These are phyloP conservation scores for Umbelopsis sp. DNA, from an alignment of 192 early-diverging fungal genomes.

Conservation along the genomic window DNA sequence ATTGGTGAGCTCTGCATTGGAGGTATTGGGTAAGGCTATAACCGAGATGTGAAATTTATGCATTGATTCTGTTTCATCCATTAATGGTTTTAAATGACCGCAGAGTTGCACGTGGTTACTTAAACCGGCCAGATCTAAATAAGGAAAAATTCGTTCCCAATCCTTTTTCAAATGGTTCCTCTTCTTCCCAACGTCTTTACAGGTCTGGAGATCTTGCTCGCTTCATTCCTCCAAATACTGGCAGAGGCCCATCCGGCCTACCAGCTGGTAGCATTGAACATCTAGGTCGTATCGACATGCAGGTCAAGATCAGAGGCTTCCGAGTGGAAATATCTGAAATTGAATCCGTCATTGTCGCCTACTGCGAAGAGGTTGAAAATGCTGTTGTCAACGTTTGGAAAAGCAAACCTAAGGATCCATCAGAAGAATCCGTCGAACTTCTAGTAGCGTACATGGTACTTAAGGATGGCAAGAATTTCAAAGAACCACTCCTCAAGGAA, in stretches of 20 bases:
- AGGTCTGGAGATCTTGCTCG: slow-evolving; percentile 35
- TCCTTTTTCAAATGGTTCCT: slow-evolving; percentile 27
- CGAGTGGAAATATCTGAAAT: slow-evolving; percentile 41
- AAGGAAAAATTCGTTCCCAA: slow-evolving; percentile 37
- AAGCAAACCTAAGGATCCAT: slow-evolving; percentile 51
- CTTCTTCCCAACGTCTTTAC: slow-evolving; percentile 26
- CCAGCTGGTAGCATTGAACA: slow-evolving; percentile 29
- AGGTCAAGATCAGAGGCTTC: slow-evolving; percentile 45
- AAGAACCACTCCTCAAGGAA: not conserved
- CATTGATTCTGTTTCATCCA: not conserved
- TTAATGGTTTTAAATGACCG: too few relatives aligned
- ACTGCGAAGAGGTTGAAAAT: slow-evolving; percentile 25
- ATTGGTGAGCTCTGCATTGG: slow-evolving; percentile 42
- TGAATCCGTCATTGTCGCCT: slow-evolving; percentile 21
- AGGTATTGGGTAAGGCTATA: not conserved
- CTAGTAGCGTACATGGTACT: not conserved
- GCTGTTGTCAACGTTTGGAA: slow-evolving; percentile 28
- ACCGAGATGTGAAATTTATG: not conserved
- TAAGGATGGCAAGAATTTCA: not conserved
- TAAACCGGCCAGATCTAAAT: slow-evolving; percentile 37
- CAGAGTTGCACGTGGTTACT: slow-evolving; percentile 43
- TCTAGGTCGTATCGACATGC: slow-evolving; percentile 40
- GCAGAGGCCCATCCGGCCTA: not conserved
- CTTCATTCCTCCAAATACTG: slow-evolving; percentile 13
- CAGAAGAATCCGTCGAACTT: not conserved